phyloP scores from a whole-genome alignment of 2,329 filamentous ascomycete species.

The Biscogniauxia marginata region DNA sequence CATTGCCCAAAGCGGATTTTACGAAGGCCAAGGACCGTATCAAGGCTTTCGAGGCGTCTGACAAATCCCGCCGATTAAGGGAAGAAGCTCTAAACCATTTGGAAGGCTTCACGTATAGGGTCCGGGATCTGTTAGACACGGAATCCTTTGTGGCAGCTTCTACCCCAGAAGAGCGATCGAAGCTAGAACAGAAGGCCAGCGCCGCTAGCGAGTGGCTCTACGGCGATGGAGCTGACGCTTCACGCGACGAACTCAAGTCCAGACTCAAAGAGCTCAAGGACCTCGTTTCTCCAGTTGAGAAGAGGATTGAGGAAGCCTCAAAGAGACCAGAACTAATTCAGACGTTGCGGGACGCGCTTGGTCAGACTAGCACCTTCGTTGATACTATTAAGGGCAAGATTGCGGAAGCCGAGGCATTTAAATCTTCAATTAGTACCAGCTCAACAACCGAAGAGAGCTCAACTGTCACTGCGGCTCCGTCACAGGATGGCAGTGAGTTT shows the following conservation, averaged over 20 bases:
- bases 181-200: constrained; percentile 66
- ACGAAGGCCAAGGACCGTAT: constrained; percentile 66
- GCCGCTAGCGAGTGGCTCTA: constrained; percentile 88
- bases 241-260: constrained; percentile 69
- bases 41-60: constrained; percentile 80
- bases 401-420: constrained; percentile 62
- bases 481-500: constrained; percentile 52
- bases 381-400: constrained; percentile 70
- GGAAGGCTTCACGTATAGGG: constrained; percentile 89
- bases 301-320: constrained; percentile 68
- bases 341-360: constrained; percentile 66
- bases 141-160: constrained; percentile 71
- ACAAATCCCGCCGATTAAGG: constrained; percentile 70
- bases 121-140: constrained; percentile 77
- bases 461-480: constrained; percentile 45
- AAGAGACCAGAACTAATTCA: constrained; percentile 70
- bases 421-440: constrained; percentile 51
- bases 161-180: constrained; percentile 63
- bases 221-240: constrained; percentile 75
- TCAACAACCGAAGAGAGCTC: constrained; percentile 41
- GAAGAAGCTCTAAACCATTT: constrained; percentile 90
- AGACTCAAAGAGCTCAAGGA: constrained; percentile 75
- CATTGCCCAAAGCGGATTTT: constrained; percentile 49
- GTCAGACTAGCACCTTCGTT: constrained; percentile 69
- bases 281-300: constrained; percentile 74